phyloP scores from a whole-genome alignment of 2,329 filamentous ascomycete genomes.

The Fusarium sp. region DNA sequence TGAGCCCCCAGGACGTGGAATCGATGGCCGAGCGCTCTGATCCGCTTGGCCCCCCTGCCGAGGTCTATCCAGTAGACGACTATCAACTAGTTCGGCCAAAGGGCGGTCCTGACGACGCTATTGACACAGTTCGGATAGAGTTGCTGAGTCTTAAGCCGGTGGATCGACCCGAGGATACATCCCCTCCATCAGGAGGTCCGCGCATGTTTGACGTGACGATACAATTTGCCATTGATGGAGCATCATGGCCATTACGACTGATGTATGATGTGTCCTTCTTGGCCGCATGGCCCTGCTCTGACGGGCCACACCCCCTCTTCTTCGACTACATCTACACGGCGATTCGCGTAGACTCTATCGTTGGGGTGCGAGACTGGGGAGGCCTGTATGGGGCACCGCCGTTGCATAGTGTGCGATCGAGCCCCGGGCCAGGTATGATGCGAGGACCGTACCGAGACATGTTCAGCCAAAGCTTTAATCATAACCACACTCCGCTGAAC shows the following conservation, averaged over 20 bases:
- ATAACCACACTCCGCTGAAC: slow-evolving; percentile 23
- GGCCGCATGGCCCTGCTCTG: slow-evolving; percentile 69
- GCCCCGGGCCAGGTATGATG: slow-evolving; percentile 46
- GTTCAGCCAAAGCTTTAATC: slow-evolving; percentile 40
- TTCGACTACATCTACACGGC: slow-evolving; percentile 72
- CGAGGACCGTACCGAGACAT: slow-evolving; percentile 41
- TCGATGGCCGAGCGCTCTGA: slow-evolving; percentile 74
- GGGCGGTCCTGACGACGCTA: slow-evolving; percentile 63
- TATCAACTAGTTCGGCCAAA: slow-evolving; percentile 68
- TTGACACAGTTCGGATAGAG: slow-evolving; percentile 75
- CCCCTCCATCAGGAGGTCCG: slow-evolving; percentile 47
- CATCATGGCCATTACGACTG: slow-evolving; percentile 70
- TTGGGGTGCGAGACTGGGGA: slow-evolving; percentile 73
- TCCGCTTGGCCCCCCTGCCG: slow-evolving; percentile 70
- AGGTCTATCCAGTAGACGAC: slow-evolving; percentile 71
- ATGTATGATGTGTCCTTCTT: slow-evolving; percentile 73
- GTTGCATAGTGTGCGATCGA: slow-evolving; percentile 48
- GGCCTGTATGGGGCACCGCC: slow-evolving; percentile 50
- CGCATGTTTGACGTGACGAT: slow-evolving; percentile 67
- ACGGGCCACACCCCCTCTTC: slow-evolving; percentile 74
- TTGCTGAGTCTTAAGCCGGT: slow-evolving; percentile 67
- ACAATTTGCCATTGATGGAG: slow-evolving; percentile 70
- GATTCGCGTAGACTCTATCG: slow-evolving; percentile 70
- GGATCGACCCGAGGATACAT: slow-evolving; percentile 39
- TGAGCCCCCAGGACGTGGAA: slow-evolving; percentile 67